Evolutionary conservation across 768 basidiomycete species (phyloP).

Genomic region (Psilocybe cubensis): DNA sequence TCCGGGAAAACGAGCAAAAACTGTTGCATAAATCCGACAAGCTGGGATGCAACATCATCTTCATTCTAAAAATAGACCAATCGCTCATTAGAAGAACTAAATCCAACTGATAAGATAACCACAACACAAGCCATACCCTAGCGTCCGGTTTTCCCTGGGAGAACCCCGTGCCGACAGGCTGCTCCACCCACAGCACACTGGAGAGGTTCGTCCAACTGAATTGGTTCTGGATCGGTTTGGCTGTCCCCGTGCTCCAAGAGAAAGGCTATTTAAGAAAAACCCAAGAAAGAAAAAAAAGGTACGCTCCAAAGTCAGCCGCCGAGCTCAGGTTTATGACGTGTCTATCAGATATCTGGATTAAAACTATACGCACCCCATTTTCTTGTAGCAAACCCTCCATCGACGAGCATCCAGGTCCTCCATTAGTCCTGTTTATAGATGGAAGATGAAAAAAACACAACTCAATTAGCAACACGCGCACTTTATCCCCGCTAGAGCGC

Average conservation of each 20-base stretch:
- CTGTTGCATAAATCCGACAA: conserved; percentile 70
- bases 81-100: conserved; percentile 5
- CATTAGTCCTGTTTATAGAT: conserved; percentile 63
- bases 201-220: conserved; percentile 83
- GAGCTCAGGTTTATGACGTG: conserved; percentile 6
- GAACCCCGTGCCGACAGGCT: conserved; percentile 81
- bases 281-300: neutral
- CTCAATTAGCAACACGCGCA: conserved; percentile 1
- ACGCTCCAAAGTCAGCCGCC: neutral
- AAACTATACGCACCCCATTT: conserved; percentile 65
- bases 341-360: no score
- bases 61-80: conserved; percentile 39
- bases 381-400: conserved; percentile 74
- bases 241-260: conserved; percentile 66
- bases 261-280: conserved; percentile 53
- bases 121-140: no score
- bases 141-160: conserved; percentile 72
- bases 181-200: conserved; percentile 75
- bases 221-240: conserved; percentile 64
- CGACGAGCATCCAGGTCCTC: conserved; percentile 81
- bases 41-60: conserved; percentile 48
- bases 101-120: no score
- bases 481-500: neutral
- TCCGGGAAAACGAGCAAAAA: conserved; percentile 78
- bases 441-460: no score